Evolutionary conservation across 345 rosid species (phyloP), one percentile per base, ranked within the genome.

Genomic region (Lepidium aucheri): DNA sequence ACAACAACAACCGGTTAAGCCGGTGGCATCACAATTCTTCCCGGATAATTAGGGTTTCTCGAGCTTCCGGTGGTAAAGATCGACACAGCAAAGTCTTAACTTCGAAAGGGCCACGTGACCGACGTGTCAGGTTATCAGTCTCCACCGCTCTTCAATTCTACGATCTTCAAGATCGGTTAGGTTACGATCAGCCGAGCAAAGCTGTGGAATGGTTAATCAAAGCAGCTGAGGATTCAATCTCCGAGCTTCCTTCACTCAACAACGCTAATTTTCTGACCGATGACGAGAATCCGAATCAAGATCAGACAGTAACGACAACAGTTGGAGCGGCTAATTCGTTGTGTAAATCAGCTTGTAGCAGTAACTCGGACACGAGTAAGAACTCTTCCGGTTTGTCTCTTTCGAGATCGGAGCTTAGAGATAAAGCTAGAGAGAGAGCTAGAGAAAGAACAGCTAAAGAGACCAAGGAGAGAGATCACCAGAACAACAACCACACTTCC

Each of bases 81-180:
- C 82, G 99, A 64, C 99, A 94, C 79, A 94, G 99, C 81, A 94
- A 94, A 79, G 97, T 94, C 0, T 89, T 81, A 86, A 94, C 99
- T 14, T 90, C 99, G 0, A 90, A 88, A 68, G 99, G 99, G 11
- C 74, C 84, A 20, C 77, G 96, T 65, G 99, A 94, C 84, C 72
- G 99, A 49, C 76, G 99, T 63, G 97, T 94, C 28, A 76, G 97
- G 70, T 77, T 94, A 61, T 94, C 99, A 3, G 97, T 90, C 1
- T 70, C 88, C 11, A 94, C 99, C 0, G 99, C 99, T 9, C 84
- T 94, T 42, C 96, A 94, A 60, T 94, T 94, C 74, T 94, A 94
- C 18, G 97, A 94, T 58, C 78, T 94, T 0, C 99, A 94, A 74
- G 99, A 94, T 47, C 84, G 99, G 49, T 64, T 94, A 79, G 99